These are phyloP conservation scores for Omphalea diandra DNA, from an alignment of 441 rosid species.

Conservation along the genomic window DNA sequence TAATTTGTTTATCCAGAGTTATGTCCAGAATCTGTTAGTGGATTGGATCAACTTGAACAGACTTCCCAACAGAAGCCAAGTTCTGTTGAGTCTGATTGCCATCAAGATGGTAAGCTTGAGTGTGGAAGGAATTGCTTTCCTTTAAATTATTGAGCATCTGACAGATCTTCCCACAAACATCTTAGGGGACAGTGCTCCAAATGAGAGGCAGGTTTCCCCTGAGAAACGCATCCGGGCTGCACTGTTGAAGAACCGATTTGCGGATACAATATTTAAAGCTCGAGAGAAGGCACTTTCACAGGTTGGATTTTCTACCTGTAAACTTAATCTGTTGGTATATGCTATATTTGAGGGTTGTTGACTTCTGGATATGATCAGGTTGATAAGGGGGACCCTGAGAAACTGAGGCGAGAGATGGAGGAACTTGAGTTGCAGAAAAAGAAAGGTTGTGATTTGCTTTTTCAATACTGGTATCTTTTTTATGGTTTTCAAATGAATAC, in stretches of 20 bases:
- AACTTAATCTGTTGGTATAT: neutral
- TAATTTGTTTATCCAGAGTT: constrained; percentile 4
- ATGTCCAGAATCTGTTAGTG: constrained; percentile 49
- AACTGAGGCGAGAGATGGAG: constrained; percentile 60
- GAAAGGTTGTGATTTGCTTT: constrained; percentile 48
- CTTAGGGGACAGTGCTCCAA: constrained; percentile 69
- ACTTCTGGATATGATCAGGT: constrained; percentile 34
- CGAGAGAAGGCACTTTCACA: constrained; percentile 71
- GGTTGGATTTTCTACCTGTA: constrained; percentile 39
- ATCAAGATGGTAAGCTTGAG: constrained; percentile 71
- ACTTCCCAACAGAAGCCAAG: constrained; percentile 41
- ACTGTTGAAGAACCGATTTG: constrained; percentile 73
- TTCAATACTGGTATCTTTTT: neutral
- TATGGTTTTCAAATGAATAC: neutral
- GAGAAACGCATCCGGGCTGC: constrained; percentile 74
- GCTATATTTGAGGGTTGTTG: neutral
- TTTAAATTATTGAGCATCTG: constrained; percentile 38
- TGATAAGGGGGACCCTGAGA: constrained; percentile 73
- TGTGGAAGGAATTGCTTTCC: constrained; percentile 35
- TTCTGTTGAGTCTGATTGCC: constrained; percentile 44
- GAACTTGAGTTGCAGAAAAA: constrained; percentile 68
- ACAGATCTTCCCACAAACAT: constrained; percentile 38
- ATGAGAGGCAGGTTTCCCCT: constrained; percentile 76
- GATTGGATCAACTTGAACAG: constrained; percentile 41
- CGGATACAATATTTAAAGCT: constrained; percentile 85